Evolutionary conservation across 2,329 filamentous ascomycete species (phyloP), one percentile per base, ranked within the genome.

Genomic region (Xylaria sp.): DNA sequence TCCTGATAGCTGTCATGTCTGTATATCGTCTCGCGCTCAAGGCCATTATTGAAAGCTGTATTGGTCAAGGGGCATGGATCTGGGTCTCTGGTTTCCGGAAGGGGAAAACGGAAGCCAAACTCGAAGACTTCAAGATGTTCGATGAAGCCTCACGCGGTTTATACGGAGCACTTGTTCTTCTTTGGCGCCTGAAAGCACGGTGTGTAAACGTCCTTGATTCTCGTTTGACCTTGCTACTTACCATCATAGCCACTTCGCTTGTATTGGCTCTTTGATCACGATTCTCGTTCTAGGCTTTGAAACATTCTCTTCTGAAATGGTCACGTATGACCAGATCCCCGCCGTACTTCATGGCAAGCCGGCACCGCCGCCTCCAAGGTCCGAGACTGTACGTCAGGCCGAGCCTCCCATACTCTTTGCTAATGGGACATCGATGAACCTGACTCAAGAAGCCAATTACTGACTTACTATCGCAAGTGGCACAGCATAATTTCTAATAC

Each of bases 61-160:
- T 79, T 47, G 74, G 75, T 57, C 77, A 79, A 64, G 75, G 71
- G 12, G 77, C 77, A 7, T 79, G 77, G 77, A 75, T 78, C 6
- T 79, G 76, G 77, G 74, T 78, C 0, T 75, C 75, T 3, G 73
- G 75, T 25, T 71, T 72, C 17, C 73, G 75, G 12, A 73, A 73
- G 49, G 67, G 67, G 2, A 71, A 68, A 2, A 73, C 71, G 5
- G 70, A 71, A n/a, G 77, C 77, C 1, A 71, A 68, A 11, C 60
- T 79, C 4, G 73, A 75, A 25, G 77, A 78, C 61, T 78, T 78
- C 69, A 77, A 76, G 49, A 68, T 78, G 61, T 78, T 78, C 60
- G 74, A 76, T 49, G 76, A 77, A 49, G 77, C 77, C 1, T 75
- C 76, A 3, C 70, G 76, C 2, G 77, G 77, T 2, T 59, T 79